These are phyloP conservation scores for Haberlea rhodopensis DNA, from an alignment of 257 asterid species.

Conservation along the genomic window DNA sequence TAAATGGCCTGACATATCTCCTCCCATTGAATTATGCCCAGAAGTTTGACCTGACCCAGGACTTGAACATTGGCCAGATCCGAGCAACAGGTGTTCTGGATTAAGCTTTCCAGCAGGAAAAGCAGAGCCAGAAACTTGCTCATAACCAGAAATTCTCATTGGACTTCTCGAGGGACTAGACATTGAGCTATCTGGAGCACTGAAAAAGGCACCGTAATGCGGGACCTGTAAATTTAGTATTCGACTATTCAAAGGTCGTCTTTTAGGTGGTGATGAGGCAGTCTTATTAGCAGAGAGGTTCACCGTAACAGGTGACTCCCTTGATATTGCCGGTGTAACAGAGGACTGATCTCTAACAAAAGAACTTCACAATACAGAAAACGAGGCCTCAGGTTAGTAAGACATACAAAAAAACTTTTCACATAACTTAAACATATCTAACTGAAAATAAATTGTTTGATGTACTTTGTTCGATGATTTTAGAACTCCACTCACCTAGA, in stretches of 20 bases:
- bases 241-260: conserved; percentile 57
- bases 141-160: conserved; percentile 62
- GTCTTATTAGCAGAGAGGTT: conserved; percentile 56
- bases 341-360: conserved; percentile 60
- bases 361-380: conserved; percentile 44
- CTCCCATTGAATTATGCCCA: conserved; percentile 98
- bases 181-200: conserved; percentile 95
- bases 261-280: conserved; percentile 64
- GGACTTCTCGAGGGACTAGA: conserved; percentile 98
- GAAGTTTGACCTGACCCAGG: conserved; percentile 99
- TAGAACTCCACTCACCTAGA: conserved; percentile 58
- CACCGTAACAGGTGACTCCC: conserved; percentile 52
- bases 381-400: conserved; percentile 25
- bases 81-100: conserved; percentile 69
- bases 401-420: conserved; percentile 17
- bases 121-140: conserved; percentile 58
- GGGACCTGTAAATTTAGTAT: conserved; percentile 79
- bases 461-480: conserved; percentile 20
- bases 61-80: conserved; percentile 98
- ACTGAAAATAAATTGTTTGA: conserved; percentile 1
- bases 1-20: conserved; percentile 80
- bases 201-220: conserved; percentile 58
- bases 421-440: conserved; percentile 3
- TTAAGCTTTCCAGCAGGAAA: conserved; percentile 57
- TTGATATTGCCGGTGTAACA: conserved; percentile 48